Conservation (phyloP, 2,329 filamentous ascomycete species). For the Periconia digitata region DNA sequence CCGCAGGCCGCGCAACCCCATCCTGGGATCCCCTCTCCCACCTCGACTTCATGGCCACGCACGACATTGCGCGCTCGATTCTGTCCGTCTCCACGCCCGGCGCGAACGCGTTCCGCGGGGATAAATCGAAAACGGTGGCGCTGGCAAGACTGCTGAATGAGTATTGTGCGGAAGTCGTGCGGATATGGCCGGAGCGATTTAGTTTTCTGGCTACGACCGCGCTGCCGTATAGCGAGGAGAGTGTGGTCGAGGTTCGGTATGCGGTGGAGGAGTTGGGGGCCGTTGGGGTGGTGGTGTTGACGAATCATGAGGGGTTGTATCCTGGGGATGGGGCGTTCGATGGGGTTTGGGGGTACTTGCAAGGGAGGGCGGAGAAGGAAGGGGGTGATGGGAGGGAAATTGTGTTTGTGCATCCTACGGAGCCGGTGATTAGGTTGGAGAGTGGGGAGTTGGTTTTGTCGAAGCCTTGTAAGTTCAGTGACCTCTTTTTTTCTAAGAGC, state of each 20-base stretch:
- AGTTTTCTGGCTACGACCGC: conserved; percentile 30
- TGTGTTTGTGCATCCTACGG: conserved; percentile 40
- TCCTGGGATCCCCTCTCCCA: conserved; percentile 32
- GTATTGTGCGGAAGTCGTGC: conserved; percentile 26
- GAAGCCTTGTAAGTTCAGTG: conserved; percentile 31
- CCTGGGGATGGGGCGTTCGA: conserved; percentile 30
- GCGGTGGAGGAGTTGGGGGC: conserved; percentile 32
- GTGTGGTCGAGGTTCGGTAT: conserved; percentile 31
- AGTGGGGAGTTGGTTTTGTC: conserved; percentile 28
- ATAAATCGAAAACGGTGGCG: conserved; percentile 30
- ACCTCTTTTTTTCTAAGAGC: not conserved
- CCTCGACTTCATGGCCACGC: conserved; percentile 34
- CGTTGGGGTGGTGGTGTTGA: conserved; percentile 34
- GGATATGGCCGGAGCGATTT: conserved; percentile 29
- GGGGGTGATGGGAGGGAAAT: conserved; percentile 24
- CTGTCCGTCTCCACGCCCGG: conserved; percentile 39
- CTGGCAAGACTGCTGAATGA: conserved; percentile 41
- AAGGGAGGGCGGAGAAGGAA: conserved; percentile 13
- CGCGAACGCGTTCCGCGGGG: conserved; percentile 33
- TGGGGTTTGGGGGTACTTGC: conserved; percentile 29
- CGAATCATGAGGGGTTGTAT: conserved; percentile 39
- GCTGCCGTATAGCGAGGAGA: conserved; percentile 33
- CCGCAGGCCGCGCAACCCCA: conserved; percentile 38
- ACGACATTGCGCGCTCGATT: conserved; percentile 30
- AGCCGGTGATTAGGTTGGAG: conserved; percentile 32